Base-by-base conservation (phyloP, 768 basidiomycete genomes). In the Infundibulicybe gibba region DNA sequence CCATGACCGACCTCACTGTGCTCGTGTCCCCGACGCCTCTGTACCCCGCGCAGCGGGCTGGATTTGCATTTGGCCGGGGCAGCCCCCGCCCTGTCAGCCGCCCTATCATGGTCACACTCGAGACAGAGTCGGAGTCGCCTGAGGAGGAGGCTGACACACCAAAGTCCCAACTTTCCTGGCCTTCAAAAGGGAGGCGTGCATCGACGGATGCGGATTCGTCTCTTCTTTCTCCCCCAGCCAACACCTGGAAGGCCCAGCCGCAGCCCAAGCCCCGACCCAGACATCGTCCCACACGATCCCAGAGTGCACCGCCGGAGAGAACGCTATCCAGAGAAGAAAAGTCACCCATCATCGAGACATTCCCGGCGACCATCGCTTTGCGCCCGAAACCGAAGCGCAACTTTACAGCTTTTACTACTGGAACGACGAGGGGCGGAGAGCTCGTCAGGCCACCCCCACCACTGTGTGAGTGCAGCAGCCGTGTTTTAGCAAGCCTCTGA, bases 381-480 rank as follows among this genome's bases (percentile, higher is more conserved):
- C 49, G 44, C 39, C 52, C 52, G 40, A 49, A 52, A 11, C 56
- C 58, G 25, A 61, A 58, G 45, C 57, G 65, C 44, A 64, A 60
- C 38, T 60, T 61, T 21, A 64, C 67, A 14, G 53, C 63, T 2
- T 66, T 62, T 45, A 54, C 57, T 12, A 45, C 55, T 9, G 48
- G 56, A 45, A 68, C 55, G 17, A 63, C 61, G 40, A 57, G 63
- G 49, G 69, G 68, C 41, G 74, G 75, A 10, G 77, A 81, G 49
- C 70, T 80, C 21, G 61, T 78, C 31, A 77, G 71, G 4, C 85
- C 85, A 42, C 76, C 81, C 45, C 85, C 85, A 13, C 80, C 81
- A 40, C 67, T 87, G 40, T 72, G 84, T 87, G 60, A 68, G 84
- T 74, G 33, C 30, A 37, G 33, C 30, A 37, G 17, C 35, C 16